Evolutionary conservation across 768 basidiomycete species (phyloP), one percentile per base, ranked within the genome.

Genomic region (Podaxis sp.): DNA sequence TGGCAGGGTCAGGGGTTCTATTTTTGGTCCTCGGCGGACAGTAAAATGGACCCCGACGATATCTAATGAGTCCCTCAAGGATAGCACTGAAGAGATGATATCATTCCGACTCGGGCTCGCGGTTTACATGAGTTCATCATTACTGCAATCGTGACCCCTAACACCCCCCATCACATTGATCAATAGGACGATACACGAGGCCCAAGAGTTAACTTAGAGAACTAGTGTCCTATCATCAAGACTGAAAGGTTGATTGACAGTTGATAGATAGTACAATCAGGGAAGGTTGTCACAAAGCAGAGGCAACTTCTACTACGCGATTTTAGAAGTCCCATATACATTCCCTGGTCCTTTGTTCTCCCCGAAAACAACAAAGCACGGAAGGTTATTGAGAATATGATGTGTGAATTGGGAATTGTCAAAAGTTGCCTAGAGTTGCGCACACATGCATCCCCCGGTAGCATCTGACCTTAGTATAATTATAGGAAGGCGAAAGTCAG

Each of bases 21-120:
- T 21, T 44, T 18, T 44, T 44, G 18, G 42, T n/a, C 16, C 16
- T 53, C 52, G 35, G 52, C 52, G 36, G 36, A 37, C 23, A 10
- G 52, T 18, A 37, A 36, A 21, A 13, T 11, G 16, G 37, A 28
- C 28, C 42, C 18, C 40, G 44, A 28, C 42, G 25, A 23, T n/a
- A n/a, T 14, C 21, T 11, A 32, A 11, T 16, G 18, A 7, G 1
- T 23, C 25, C 16, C 42, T 47, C 32, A 21, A 23, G 38, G 55
- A 40, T 36, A 25, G 35, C 32, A 13, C 35, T 38, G 11, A 40
- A 50, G 13, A 23, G 5, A 44, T 50, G 32, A 36, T 38, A 50
- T 50, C 47, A 58, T 40, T 58, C 57, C 57, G 57, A 58, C 37
- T 50, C 47, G 57, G 57, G 47, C 13, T 50, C 46, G 16, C 27